Percentiles rank a stretch among this genome's conserved stretches.
phyloP scores from a whole-genome alignment of 2,329 filamentous ascomycete genomes.

The Zarea fungicola region DNA sequence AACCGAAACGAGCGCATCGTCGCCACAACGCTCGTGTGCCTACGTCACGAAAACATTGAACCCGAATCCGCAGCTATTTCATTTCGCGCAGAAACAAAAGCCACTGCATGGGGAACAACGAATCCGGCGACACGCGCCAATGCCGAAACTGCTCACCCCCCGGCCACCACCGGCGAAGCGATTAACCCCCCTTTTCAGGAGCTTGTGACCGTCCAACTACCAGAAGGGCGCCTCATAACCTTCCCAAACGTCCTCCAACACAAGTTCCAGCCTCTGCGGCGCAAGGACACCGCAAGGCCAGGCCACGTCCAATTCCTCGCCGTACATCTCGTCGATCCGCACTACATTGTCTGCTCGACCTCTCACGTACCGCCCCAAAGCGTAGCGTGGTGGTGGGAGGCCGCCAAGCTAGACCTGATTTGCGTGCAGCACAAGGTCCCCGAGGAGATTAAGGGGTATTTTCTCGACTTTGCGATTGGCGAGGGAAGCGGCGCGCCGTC shows the following conservation, averaged over 20 bases:
- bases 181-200: background rate
- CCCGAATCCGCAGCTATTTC: background rate
- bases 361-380: background rate
- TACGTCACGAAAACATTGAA: background rate
- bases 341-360: background rate
- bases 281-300: background rate
- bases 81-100: background rate
- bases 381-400: background rate
- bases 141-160: too few species aligned
- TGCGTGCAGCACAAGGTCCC: background rate
- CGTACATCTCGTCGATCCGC: background rate
- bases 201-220: background rate
- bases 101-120: too few species aligned
- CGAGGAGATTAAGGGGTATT: too few species aligned
- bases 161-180: too few species aligned
- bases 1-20: slow-evolving; percentile 6
- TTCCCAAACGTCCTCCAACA: background rate
- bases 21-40: slow-evolving; percentile 3
- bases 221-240: background rate
- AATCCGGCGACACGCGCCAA: too few species aligned
- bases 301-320: background rate
- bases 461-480: too few species aligned
- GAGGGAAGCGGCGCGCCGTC: too few species aligned
- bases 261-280: background rate
- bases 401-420: background rate